Percentiles rank a stretch among this genome's conserved stretches.
These are phyloP conservation scores for Sporothrix brasiliensis DNA, from an alignment of 2,329 filamentous ascomycete genomes.

Conservation along the genomic window DNA sequence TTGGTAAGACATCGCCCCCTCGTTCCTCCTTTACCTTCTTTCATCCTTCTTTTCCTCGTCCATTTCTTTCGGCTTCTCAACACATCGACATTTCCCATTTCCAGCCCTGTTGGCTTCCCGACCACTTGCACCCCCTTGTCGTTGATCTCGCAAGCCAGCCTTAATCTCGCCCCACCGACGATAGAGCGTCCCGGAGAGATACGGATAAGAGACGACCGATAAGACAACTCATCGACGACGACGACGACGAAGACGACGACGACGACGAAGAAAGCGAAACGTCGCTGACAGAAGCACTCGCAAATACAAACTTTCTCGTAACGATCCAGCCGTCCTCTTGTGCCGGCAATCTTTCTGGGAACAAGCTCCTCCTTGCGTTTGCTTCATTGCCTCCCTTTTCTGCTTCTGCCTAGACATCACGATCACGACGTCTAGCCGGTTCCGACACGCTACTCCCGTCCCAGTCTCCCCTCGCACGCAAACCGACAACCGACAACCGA, in stretches of 20 bases:
- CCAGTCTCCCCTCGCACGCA: no score
- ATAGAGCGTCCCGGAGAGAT: slow-evolving; percentile 12
- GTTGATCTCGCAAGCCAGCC: background rate
- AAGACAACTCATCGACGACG: slow-evolving; percentile 12
- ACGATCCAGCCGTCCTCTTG: background rate
- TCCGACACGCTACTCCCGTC: background rate
- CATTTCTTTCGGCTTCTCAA: background rate
- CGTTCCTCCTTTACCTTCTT: background rate
- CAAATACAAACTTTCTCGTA: background rate
- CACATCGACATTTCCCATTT: background rate
- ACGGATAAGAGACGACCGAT: slow-evolving; percentile 12
- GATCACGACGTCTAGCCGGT: background rate
- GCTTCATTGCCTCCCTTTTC: background rate
- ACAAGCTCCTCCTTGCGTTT: background rate
- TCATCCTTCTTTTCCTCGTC: background rate
- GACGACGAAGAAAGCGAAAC: no score
- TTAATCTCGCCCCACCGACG: background rate
- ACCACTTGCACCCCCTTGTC: background rate
- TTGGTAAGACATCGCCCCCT: slow-evolving; percentile 13
- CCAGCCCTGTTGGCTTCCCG: background rate
- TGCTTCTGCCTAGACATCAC: background rate
- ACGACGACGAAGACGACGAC: background rate
- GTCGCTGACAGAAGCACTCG: no score
- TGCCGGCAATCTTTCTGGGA: background rate
- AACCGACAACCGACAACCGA: no score